Evolutionary conservation across 2,329 filamentous ascomycete genomes (phyloP).

Genomic region (Elsinoe perseae): DNA sequence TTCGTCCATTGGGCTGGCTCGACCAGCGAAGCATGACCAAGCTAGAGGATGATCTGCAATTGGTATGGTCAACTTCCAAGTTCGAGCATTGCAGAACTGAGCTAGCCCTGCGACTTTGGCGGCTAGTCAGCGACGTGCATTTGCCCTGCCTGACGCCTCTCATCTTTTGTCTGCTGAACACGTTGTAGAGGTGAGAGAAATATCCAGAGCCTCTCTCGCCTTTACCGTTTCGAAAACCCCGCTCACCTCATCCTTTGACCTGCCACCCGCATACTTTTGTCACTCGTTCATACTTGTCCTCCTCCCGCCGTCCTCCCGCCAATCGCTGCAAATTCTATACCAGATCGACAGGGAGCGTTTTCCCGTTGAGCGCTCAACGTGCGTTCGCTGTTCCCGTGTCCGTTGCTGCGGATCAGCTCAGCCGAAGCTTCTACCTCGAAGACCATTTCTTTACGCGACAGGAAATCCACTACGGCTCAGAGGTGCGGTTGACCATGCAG

Average conservation of each 20-base stretch:
- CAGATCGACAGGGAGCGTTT: not conserved
- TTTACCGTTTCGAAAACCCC: not conserved
- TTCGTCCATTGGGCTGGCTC: not conserved
- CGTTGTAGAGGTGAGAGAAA: not conserved
- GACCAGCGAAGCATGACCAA: not conserved
- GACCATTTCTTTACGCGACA: not conserved
- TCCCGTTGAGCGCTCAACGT: constrained; percentile 9
- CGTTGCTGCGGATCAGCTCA: not conserved
- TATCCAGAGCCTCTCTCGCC: not conserved
- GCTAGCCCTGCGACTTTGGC: not conserved
- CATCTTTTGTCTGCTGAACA: not conserved
- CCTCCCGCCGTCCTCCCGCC: not conserved
- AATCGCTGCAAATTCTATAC: not conserved
- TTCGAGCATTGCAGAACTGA: not conserved
- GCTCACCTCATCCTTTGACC: not conserved
- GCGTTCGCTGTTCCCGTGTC: not conserved
- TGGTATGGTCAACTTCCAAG: not conserved
- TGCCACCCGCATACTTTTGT: not conserved
- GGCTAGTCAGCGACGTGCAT: constrained; percentile 12
- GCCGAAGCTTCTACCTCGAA: not conserved
- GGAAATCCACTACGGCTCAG: not conserved
- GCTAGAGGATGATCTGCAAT: not conserved
- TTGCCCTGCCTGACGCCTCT: constrained; percentile 11
- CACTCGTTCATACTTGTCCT: not conserved
- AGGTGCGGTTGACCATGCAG: constrained; percentile 2